A percentile compares a stretch with the other conserved stretches of the same genome.
These are phyloP conservation scores for Pulicaria dysenterica DNA, from an alignment of 129 eudicot genomes.

Conservation along the genomic window DNA sequence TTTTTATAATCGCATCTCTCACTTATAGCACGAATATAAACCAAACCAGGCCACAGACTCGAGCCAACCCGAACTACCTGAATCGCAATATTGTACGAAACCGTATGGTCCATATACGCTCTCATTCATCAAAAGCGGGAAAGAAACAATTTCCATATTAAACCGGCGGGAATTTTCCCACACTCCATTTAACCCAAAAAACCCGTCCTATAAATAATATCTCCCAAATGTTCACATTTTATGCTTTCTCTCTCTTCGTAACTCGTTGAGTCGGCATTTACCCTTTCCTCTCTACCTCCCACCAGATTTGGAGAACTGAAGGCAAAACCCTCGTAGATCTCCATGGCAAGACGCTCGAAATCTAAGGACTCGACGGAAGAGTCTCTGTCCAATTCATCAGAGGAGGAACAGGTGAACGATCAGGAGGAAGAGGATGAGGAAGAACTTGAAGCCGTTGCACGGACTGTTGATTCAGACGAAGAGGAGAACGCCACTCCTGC, in stretches of 20 bases:
- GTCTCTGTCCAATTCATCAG: slow-evolving; percentile 53
- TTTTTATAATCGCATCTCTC: no score
- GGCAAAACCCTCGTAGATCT: slow-evolving; percentile 48
- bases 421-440: slow-evolving; percentile 76
- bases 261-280: slow-evolving; percentile 23
- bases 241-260: slow-evolving; percentile 29
- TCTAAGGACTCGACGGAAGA: slow-evolving; percentile 60
- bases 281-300: slow-evolving; percentile 18
- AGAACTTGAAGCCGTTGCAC: slow-evolving; percentile 93
- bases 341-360: slow-evolving; percentile 71
- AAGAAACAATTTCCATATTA: slow-evolving; percentile 22
- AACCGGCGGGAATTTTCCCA: slow-evolving; percentile 43
- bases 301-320: slow-evolving; percentile 2
- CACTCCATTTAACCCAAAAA: slow-evolving; percentile 21
- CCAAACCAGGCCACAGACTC: no score
- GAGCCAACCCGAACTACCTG: no score
- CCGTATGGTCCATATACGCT: background rate
- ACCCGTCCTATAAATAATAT: background rate
- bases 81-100: no score
- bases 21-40: no score
- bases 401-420: slow-evolving; percentile 56
- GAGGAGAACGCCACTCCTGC: slow-evolving; percentile 45
- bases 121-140: slow-evolving; percentile 34
- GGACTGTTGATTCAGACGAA: slow-evolving; percentile 68
- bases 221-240: slow-evolving; percentile 2